Percentiles rank a stretch among this genome's conserved stretches.
Evolutionary conservation across 257 asterid species (phyloP).

Genomic region (Nemophila menziesii): DNA sequence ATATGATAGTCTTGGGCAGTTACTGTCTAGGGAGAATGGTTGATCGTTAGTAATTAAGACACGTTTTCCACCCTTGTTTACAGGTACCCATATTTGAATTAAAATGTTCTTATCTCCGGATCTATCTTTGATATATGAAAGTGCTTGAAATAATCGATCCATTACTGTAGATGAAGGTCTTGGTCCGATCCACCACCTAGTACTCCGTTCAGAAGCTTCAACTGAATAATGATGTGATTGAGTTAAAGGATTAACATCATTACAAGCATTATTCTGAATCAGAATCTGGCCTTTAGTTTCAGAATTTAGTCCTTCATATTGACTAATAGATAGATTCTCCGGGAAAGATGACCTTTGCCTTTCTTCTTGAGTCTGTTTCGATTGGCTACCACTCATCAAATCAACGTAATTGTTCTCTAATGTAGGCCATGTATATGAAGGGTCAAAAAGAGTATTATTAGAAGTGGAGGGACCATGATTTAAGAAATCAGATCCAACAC

Average conservation of each 20-base stretch:
- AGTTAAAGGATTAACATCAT: constrained; percentile 11
- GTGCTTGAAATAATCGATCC: constrained; percentile 57
- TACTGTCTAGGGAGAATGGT: constrained; percentile 45
- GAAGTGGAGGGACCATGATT: constrained; percentile 28
- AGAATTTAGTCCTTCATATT: constrained; percentile 24
- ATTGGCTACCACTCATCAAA: constrained; percentile 14
- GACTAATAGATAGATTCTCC: constrained; percentile 39
- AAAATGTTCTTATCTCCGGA: constrained; percentile 46
- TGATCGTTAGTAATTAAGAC: constrained; percentile 55
- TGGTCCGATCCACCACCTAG: constrained; percentile 69
- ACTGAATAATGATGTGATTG: constrained; percentile 17
- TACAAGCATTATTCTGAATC: constrained; percentile 19
- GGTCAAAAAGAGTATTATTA: constrained; percentile 44
- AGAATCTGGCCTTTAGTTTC: constrained; percentile 18
- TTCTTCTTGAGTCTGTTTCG: constrained; percentile 27
- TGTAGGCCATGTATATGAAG: constrained; percentile 49
- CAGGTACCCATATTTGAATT: constrained; percentile 85
- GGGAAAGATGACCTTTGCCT: constrained; percentile 38
- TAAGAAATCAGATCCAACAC: constrained; percentile 46
- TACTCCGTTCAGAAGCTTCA: constrained; percentile 28
- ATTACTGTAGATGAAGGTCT: constrained; percentile 44
- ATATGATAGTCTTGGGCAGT: constrained; percentile 53
- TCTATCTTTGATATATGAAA: constrained; percentile 39
- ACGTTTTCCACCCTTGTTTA: constrained; percentile 45
- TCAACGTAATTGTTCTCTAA: constrained; percentile 27